Evolutionary conservation across 441 rosid genomes (phyloP).

Genomic region (Pelargonium exstipulatum): DNA sequence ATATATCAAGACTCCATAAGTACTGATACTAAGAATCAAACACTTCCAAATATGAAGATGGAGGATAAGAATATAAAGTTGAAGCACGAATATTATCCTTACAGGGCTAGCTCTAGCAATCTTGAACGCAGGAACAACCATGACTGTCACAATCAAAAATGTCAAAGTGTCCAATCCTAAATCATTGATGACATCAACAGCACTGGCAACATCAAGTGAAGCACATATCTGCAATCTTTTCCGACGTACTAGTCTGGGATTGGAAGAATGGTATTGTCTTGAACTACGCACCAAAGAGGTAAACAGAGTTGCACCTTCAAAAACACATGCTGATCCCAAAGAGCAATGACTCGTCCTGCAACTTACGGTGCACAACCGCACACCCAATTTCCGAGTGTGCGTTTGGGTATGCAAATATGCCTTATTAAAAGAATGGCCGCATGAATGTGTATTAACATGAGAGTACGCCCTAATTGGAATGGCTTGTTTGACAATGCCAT

Average conservation of each 20-base stretch:
- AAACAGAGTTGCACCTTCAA: conserved; percentile 27
- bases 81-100: conserved; percentile 28
- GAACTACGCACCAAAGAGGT: conserved; percentile 27
- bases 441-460: conserved; percentile 26
- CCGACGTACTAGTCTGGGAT: conserved; percentile 25
- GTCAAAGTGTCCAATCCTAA: conserved; percentile 94
- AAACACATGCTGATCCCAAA: conserved; percentile 29
- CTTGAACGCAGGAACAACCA: conserved; percentile 87
- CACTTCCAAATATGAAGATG: too few relatives aligned
- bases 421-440: conserved; percentile 27
- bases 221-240: conserved; percentile 43
- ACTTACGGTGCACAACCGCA: conserved; percentile 26
- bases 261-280: conserved; percentile 32
- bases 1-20: neutral
- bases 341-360: conserved; percentile 29
- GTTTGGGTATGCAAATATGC: conserved; percentile 21
- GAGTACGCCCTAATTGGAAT: conserved; percentile 25
- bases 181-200: conserved; percentile 89
- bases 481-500: conserved; percentile 38
- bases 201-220: conserved; percentile 62
- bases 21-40: neutral
- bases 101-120: conserved; percentile 85
- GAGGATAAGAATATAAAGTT: neutral
- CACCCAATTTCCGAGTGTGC: conserved; percentile 12
- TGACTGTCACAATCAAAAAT: conserved; percentile 82